A percentile compares a stretch with the other conserved stretches of the same genome.
phyloP scores from a whole-genome alignment of 371 early-diverging fungal species.

The Circinella minor region DNA sequence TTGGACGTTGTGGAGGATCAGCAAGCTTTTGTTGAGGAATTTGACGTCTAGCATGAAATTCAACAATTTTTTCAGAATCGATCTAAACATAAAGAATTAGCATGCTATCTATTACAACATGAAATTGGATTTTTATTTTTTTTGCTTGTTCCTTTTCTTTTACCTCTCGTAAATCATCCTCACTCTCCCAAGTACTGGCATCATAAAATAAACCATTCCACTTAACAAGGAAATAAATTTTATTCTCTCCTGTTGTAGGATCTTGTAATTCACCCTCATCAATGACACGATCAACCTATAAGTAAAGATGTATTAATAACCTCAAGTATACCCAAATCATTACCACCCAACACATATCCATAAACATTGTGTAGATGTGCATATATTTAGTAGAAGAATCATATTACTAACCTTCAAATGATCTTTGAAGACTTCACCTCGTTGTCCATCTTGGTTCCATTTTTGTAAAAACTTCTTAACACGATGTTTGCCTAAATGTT shows the following conservation, averaged over 20 bases:
- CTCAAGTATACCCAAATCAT: neutral
- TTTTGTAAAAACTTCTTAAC: slow-evolving; percentile 80
- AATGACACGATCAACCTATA: slow-evolving; percentile 80
- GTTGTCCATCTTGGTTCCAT: slow-evolving; percentile 54
- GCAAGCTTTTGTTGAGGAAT: slow-evolving; percentile 53
- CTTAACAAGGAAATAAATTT: slow-evolving; percentile 84
- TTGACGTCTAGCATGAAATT: slow-evolving; percentile 52
- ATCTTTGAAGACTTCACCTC: slow-evolving; percentile 62
- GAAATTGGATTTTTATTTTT: too few relatives aligned
- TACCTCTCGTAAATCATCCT: slow-evolving; percentile 67
- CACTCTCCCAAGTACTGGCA: slow-evolving; percentile 86
- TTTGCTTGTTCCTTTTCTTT: neutral
- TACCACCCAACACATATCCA: neutral
- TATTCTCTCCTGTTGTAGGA: slow-evolving; percentile 56
- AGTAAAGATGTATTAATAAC: neutral
- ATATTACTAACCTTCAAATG: slow-evolving; percentile 50
- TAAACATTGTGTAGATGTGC: too few relatives aligned
- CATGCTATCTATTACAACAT: neutral
- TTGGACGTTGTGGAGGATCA: slow-evolving; percentile 57
- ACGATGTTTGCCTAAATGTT: slow-evolving; percentile 78
- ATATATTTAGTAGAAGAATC: too few relatives aligned
- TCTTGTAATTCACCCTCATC: slow-evolving; percentile 82
- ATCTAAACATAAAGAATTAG: slow-evolving; percentile 32
- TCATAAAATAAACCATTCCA: slow-evolving; percentile 95
- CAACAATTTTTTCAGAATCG: slow-evolving; percentile 61